Percentiles rank a stretch among this genome's conserved stretches.
Conservation (phyloP, 306 rosid genomes). For the Vigna unguiculata region DNA sequence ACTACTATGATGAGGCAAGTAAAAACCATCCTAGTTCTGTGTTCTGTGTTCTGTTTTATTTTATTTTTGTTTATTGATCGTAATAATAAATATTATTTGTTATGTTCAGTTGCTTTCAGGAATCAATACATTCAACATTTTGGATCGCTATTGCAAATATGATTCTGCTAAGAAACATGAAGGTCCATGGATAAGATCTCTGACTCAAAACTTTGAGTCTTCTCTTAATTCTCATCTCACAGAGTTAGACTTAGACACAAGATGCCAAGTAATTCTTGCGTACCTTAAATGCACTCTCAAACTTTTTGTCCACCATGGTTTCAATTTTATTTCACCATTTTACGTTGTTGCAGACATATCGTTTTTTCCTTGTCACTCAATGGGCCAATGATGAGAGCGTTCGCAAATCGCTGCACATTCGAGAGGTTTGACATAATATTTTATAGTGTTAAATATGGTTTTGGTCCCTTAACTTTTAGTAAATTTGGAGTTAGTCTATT, state of each 20-base stretch:
- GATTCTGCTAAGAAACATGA: conserved; percentile 27
- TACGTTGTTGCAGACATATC: conserved; percentile 35
- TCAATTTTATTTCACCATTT: conserved; percentile 3
- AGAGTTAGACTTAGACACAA: conserved; percentile 41
- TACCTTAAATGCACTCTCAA: not conserved
- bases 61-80: not conserved
- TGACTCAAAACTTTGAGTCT: conserved; percentile 25
- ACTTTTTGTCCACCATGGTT: not conserved
- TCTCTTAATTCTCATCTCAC: conserved; percentile 26
- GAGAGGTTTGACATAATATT: conserved; percentile 41
- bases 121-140: conserved; percentile 34
- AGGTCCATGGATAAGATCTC: conserved; percentile 41
- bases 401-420: conserved; percentile 46
- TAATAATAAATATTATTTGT: not conserved
- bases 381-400: conserved; percentile 45
- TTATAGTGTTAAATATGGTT: no score
- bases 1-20: conserved; percentile 43
- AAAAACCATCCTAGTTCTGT: not conserved
- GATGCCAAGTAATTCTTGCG: conserved; percentile 51
- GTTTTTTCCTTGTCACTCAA: conserved; percentile 24
- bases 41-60: no score
- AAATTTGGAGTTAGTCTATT: no score
- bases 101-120: conserved; percentile 53
- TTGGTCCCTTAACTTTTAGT: no score
- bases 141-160: conserved; percentile 47